Conservation (phyloP, 176 grass and related monocot genomes). For the Oryza glaberrima region DNA sequence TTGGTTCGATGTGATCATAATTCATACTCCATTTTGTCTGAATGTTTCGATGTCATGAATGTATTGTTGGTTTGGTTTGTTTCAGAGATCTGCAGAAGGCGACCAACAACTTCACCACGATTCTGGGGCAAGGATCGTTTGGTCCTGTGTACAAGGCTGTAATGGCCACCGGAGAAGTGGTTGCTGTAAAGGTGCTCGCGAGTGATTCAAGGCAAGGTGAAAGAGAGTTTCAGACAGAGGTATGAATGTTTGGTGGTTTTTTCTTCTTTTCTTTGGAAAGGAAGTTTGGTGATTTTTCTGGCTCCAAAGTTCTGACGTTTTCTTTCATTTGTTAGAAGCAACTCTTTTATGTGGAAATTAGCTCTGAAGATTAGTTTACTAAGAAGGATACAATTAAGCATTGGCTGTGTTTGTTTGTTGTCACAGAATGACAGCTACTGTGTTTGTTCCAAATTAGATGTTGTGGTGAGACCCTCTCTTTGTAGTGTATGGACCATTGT, state of each 20-base stretch:
- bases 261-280: neutral
- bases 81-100: constrained; percentile 91
- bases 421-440: neutral
- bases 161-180: constrained; percentile 84
- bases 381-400: neutral
- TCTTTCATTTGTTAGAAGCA: neutral
- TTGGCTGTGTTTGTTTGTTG: neutral
- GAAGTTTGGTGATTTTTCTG: constrained; percentile 19
- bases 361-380: neutral
- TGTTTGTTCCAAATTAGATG: neutral
- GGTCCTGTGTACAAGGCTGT: constrained; percentile 94
- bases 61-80: neutral
- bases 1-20: neutral
- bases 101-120: constrained; percentile 89
- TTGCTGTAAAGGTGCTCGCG: constrained; percentile 92
- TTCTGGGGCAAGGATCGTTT: constrained; percentile 95
- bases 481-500: neutral
- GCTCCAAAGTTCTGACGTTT: neutral
- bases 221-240: constrained; percentile 96
- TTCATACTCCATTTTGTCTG: constrained; percentile 6
- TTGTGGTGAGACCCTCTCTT: neutral
- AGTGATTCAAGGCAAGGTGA: constrained; percentile 92
- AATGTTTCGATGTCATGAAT: constrained; percentile 22
- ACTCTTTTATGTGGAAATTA: neutral
- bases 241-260: constrained; percentile 53